These are phyloP conservation scores for Xylaria sp. DNA, from an alignment of 2,329 filamentous ascomycete species.

Conservation along the genomic window DNA sequence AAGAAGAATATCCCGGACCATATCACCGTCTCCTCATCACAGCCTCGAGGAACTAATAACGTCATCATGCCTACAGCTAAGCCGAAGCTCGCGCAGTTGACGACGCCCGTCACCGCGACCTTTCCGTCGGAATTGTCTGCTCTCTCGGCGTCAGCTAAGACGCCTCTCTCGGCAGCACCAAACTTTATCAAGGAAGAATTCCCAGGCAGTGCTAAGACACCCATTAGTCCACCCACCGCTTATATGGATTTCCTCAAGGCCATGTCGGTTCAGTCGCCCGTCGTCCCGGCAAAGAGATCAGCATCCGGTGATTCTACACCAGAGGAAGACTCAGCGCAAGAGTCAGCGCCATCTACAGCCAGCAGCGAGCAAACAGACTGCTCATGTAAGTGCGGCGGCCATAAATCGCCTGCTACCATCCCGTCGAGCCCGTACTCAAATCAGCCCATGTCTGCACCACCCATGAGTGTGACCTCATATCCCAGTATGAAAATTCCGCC, in stretches of 20 bases:
- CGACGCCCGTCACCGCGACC: conserved; percentile 66
- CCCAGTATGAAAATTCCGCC: conserved; percentile 77
- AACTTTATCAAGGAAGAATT: conserved; percentile 69
- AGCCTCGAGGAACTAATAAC: conserved; percentile 24
- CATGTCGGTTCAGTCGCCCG: conserved; percentile 75
- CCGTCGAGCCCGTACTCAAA: conserved; percentile 59
- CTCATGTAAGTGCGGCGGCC: conserved; percentile 61
- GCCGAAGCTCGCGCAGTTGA: conserved; percentile 67
- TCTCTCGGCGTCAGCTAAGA: conserved; percentile 70
- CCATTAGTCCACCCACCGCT: conserved; percentile 86
- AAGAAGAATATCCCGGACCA: conserved; percentile 26
- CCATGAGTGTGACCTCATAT: conserved; percentile 64
- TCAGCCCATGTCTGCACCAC: conserved; percentile 64
- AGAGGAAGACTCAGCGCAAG: conserved; percentile 51
- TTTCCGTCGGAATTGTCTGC: conserved; percentile 68
- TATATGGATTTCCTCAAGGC: conserved; percentile 94
- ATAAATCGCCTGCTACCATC: conserved; percentile 53
- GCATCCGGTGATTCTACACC: conserved; percentile 57
- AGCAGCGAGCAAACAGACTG: conserved; percentile 60
- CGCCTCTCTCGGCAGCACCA: conserved; percentile 66
- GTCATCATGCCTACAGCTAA: conserved; percentile 57
- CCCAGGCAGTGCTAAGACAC: conserved; percentile 72
- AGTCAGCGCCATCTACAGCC: conserved; percentile 61
- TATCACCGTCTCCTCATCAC: conserved; percentile 20
- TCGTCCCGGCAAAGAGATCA: conserved; percentile 61